phyloP scores from a whole-genome alignment of 1,139 yeast species.

The Protomyces lactucae-debilis region DNA sequence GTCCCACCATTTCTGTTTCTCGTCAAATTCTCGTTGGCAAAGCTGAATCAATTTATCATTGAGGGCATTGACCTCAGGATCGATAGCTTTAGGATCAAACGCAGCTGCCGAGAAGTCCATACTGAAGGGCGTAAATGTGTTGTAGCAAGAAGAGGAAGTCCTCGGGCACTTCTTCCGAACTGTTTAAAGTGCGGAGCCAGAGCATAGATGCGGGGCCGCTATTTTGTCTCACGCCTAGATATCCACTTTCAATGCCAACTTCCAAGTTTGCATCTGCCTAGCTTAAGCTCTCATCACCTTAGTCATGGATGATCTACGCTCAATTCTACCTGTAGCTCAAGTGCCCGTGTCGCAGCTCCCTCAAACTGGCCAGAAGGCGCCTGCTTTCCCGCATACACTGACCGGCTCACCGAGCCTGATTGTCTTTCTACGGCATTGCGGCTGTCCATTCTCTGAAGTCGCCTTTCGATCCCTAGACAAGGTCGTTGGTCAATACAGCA shows the following conservation, averaged over 20 bases:
- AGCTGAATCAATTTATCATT: background rate
- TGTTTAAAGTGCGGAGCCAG: background rate
- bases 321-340: slow-evolving; percentile 1
- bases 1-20: slow-evolving; percentile 3
- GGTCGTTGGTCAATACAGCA: slow-evolving; percentile 1
- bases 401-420: background rate
- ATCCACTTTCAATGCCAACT: too few relatives aligned
- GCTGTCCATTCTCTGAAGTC: slow-evolving; percentile 19
- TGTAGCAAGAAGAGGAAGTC: background rate
- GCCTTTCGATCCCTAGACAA: slow-evolving; percentile 5
- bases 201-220: background rate
- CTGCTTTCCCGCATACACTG: slow-evolving; percentile 5
- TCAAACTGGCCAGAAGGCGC: background rate
- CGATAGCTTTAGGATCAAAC: background rate
- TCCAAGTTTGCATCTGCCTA: too few relatives aligned
- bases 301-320: slow-evolving; percentile 16
- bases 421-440: slow-evolving; percentile 19
- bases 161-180: background rate
- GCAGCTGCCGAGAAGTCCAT: background rate
- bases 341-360: slow-evolving; percentile 16
- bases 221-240: background rate
- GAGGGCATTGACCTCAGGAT: background rate
- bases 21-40: slow-evolving; percentile 1
- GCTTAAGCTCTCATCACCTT: background rate
- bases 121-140: background rate